Conservation (phyloP, 805 yeast genomes). For the Yarrowia sp. region DNA sequence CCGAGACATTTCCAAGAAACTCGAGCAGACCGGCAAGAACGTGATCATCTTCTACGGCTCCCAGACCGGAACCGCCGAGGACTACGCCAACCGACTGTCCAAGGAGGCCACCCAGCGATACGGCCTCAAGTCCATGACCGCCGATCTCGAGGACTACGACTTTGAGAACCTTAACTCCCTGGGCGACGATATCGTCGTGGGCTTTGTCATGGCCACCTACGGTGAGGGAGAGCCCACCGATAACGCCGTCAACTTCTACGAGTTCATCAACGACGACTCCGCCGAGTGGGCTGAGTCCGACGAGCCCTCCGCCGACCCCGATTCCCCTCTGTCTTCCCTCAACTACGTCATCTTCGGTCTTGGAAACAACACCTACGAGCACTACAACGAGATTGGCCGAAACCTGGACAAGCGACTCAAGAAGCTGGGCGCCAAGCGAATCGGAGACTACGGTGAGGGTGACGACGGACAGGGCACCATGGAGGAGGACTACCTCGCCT, state of each 20-base stretch:
- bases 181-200: constrained; percentile 63
- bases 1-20: constrained; percentile 48
- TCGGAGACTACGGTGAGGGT: constrained; percentile 87
- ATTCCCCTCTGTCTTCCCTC: constrained; percentile 58
- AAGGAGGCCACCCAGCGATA: constrained; percentile 85
- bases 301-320: constrained; percentile 43
- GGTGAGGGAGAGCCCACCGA: constrained; percentile 99
- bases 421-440: constrained; percentile 71
- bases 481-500: constrained; percentile 91
- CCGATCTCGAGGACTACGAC: constrained; percentile 88
- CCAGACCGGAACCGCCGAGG: constrained; percentile 99
- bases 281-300: constrained; percentile 56
- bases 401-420: constrained; percentile 58
- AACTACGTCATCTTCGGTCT: constrained; percentile 84
- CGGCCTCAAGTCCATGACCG: constrained; percentile 81
- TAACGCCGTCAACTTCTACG: constrained; percentile 82
- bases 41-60: constrained; percentile 88
- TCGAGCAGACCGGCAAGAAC: constrained; percentile 70
- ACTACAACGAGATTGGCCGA: constrained; percentile 81
- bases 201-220: constrained; percentile 88
- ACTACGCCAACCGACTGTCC: constrained; percentile 87
- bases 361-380: constrained; percentile 94
- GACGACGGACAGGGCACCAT: constrained; percentile 95
- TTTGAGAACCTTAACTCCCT: constrained; percentile 75
- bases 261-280: constrained; percentile 63